Base-by-base conservation (phyloP, 208 protist species). In the Naegleria fowleri region DNA sequence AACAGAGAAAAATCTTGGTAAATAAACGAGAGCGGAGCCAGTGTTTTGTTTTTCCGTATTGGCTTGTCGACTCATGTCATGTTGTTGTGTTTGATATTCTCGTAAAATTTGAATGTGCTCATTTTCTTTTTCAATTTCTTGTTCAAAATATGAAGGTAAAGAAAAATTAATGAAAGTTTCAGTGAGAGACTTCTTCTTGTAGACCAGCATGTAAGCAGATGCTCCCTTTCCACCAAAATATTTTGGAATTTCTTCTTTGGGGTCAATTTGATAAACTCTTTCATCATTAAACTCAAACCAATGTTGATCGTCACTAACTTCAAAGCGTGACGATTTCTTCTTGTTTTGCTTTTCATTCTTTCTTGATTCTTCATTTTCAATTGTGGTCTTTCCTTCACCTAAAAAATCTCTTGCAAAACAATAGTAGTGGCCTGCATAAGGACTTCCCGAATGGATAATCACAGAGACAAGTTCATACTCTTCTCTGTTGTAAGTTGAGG, bases 251-350 rank as follows among this genome's bases (percentile, higher is more conserved):
- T 86, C 83, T 9, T 43, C 39, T 51, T 41, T 86, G 2, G 38
- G 25, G 36, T 79, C 38, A 1, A 86, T 51, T 41, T 33, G 19
- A 51, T 33, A 51, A 48, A 86, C 83, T 51, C 39, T 51, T 51
- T 86, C 39, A 86, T 86, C 83, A 51, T 86, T 86, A 48, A 48
- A 86, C 5, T 86, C 83, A 51, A 51, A 86, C 83, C 83, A 86
- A n/a, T 86, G 36, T 29, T 39, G 6, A n/a, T 11, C 5, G 22
- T 51, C 83, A 51, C n/a, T 40, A 15, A 36, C n/a, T 51, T 79
- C 25, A 0, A 79, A 36, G 13, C 3, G 0, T 29, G 13, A n/a
- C 25, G 13, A n/a, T 29, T 29, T 29, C 25, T 79, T 79, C 25
- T 79, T 79, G 25, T 79, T 79, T 79, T 79, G 29, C 29, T 79